phyloP scores from a whole-genome alignment of 805 yeast genomes.

The Limtongia smithiae region DNA sequence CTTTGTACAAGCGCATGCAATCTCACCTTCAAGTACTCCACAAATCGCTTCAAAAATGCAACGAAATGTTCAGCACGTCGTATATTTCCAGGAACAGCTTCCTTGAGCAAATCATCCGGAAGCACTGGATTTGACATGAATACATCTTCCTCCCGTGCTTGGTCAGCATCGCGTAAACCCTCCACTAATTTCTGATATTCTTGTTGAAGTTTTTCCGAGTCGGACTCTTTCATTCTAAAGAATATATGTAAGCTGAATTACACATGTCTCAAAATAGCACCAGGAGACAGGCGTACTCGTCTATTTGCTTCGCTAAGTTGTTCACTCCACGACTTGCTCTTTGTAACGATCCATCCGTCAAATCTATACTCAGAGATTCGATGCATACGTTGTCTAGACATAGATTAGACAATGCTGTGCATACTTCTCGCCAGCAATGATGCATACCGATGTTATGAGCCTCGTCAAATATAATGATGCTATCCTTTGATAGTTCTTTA shows the following conservation, averaged over 20 bases:
- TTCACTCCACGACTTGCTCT: conserved; percentile 85
- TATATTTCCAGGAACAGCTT: conserved; percentile 96
- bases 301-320: conserved; percentile 74
- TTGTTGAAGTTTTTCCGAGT: conserved; percentile 76
- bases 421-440: not conserved
- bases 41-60: conserved; percentile 84
- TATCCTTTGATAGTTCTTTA: conserved; percentile 82
- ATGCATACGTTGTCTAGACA: conserved; percentile 80
- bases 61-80: conserved; percentile 96
- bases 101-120: conserved; percentile 78
- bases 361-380: conserved; percentile 85
- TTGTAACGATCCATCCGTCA: conserved; percentile 84
- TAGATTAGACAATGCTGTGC: no score
- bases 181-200: conserved; percentile 90
- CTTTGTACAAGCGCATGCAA: not conserved
- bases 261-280: no score
- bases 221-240: conserved; percentile 61
- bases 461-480: conserved; percentile 94
- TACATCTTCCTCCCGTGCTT: conserved; percentile 54
- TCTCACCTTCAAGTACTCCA: conserved; percentile 71
- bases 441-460: conserved; percentile 84
- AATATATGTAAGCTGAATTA: no score
- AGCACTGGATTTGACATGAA: conserved; percentile 85
- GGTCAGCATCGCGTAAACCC: conserved; percentile 81
- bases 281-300: conserved; percentile 44